Base-by-base conservation (phyloP, 176 grass and related monocot species). In the Pontederia crassipes region DNA sequence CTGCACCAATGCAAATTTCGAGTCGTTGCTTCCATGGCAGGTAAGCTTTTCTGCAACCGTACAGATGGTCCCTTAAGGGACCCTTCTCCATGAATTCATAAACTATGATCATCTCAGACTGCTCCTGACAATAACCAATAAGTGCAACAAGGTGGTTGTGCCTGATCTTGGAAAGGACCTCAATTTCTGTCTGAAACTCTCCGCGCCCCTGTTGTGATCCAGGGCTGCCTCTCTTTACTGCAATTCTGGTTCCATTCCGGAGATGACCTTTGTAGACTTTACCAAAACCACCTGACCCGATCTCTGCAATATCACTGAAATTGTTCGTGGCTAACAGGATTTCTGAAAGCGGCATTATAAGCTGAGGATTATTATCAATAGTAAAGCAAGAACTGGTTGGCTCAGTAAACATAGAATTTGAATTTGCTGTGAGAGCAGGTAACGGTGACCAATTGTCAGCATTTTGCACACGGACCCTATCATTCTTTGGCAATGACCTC, bases 31-130 rank as follows among this genome's bases (percentile, higher is more conserved):
- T 83, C 85, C 85, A 88, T 0, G 85, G 66, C 9, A 88, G 68
- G 48, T 72, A 0, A 45, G 72, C 68, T 26, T 74, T 74, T 8
- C 52, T 70, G 2, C 48, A 54, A 4, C 70, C 83, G 67, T 86
- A 91, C 9, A 91, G 74, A 78, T 91, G 79, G 50, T 74, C 62
- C 47, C 87, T 75, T 27, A 90, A 72, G 17, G 87, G 77, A 60
- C 83, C 83, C 14, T 86, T 86, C 61, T 86, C 83, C 83, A 92
- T 86, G 55, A 77, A 92, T 64, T 92, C 88, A 68, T 86, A 91
- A 12, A 91, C 88, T 0, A 91, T 74, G 28, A 91, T 91, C 88
- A 86, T 91, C 70, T 91, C 83, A 9, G 62, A 69, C 29, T 72
- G 69, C 83, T 91, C 83, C 75, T 81, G 69, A 57, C 88, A 86